phyloP scores from a whole-genome alignment of 768 basidiomycete species.

The Boletus subcaerulescens region DNA sequence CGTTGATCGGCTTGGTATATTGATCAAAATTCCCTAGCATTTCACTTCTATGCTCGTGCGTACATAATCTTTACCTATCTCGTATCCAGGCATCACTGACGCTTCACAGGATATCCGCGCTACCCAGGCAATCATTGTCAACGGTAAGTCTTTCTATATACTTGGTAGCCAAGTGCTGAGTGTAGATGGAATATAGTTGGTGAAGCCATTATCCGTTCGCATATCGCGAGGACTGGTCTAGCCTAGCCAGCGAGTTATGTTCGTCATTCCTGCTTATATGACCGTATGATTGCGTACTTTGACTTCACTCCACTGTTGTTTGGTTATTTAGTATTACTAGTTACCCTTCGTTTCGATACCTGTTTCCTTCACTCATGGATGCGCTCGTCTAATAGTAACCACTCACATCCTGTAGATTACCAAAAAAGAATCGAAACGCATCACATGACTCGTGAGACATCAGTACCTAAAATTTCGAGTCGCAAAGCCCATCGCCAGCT shows the following conservation, averaged over 20 bases:
- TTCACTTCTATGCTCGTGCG: conserved; percentile 69
- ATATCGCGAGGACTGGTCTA: conserved; percentile 53
- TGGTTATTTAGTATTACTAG: conserved; percentile 21
- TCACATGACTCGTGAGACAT: conserved; percentile 14
- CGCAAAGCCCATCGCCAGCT: neutral
- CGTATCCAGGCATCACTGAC: neutral
- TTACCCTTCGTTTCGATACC: conserved; percentile 30
- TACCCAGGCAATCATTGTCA: conserved; percentile 62
- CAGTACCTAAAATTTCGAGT: conserved; percentile 9
- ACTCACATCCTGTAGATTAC: conserved; percentile 21
- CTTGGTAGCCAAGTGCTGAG: conserved; percentile 1
- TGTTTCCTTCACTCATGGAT: conserved; percentile 15
- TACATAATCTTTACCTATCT: conserved; percentile 2
- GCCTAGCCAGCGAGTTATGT: conserved; percentile 16
- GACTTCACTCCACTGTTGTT: conserved; percentile 12
- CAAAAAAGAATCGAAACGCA: neutral
- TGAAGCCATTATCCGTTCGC: conserved; percentile 65
- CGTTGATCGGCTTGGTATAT: neutral
- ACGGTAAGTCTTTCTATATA: conserved; percentile 39
- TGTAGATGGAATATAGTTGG: conserved; percentile 41
- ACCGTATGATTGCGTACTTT: conserved; percentile 2
- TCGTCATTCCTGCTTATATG: conserved; percentile 6
- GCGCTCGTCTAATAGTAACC: conserved; percentile 18
- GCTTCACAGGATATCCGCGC: conserved; percentile 56
- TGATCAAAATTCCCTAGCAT: conserved; percentile 41